These are phyloP conservation scores for Yamagishiella unicocca DNA, from an alignment of 139 green algal species.

Conservation along the genomic window DNA sequence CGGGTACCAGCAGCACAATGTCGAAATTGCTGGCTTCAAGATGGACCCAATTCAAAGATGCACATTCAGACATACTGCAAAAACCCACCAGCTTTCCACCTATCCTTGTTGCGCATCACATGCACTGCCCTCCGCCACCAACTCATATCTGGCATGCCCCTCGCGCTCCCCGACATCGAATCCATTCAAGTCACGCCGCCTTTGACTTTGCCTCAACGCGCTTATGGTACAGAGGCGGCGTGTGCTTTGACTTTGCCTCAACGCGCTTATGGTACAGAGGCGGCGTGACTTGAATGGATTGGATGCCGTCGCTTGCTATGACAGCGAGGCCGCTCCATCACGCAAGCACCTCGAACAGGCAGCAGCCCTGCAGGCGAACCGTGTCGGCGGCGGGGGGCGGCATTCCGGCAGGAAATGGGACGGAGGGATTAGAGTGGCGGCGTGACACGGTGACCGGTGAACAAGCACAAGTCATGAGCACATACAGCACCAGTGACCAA, in stretches of 20 bases:
- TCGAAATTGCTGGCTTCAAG: too few species aligned
- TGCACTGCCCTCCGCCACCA: background rate
- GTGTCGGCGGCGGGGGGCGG: background rate
- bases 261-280: background rate
- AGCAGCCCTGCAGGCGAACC: background rate
- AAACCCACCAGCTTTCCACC: background rate
- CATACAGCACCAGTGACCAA: background rate
- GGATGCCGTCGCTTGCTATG: background rate
- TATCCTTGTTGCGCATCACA: too few species aligned
- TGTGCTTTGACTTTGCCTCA: background rate
- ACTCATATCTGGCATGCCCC: background rate
- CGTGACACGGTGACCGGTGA: background rate
- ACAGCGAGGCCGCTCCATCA: background rate
- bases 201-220: background rate
- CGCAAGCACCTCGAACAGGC: background rate
- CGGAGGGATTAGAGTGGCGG: too few species aligned
- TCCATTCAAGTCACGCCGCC: background rate
- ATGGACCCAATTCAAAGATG: too few species aligned
- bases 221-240: background rate
- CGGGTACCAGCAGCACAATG: too few species aligned
- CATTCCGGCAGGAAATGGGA: background rate
- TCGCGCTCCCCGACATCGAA: background rate
- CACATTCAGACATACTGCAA: too few species aligned
- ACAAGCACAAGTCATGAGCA: background rate
- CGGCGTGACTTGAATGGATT: background rate